Evolutionary conservation across 345 rosid genomes (phyloP).

Genomic region (Eucalyptus sp.): DNA sequence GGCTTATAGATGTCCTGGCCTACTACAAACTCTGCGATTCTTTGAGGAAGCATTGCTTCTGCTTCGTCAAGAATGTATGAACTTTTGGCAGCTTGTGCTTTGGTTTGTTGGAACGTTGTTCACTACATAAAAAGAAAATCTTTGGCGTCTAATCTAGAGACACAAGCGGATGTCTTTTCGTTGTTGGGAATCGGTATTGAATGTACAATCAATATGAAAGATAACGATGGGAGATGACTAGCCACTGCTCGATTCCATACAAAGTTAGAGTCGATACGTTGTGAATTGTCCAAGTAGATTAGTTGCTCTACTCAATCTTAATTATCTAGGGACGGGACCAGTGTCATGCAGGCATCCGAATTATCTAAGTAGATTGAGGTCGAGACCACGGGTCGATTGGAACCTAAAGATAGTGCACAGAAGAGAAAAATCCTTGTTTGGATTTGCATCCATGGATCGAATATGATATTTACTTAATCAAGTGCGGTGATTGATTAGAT

Average conservation of each 20-base stretch:
- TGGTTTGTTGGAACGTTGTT: neutral
- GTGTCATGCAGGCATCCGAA: neutral
- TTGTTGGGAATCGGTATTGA: neutral
- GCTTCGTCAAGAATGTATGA: neutral
- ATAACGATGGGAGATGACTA: neutral
- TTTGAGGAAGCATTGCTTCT: neutral
- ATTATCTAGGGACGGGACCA: neutral
- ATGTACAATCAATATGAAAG: neutral
- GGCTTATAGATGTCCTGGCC: neutral
- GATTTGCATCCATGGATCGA: neutral
- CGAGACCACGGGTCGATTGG: neutral
- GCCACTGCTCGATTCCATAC: neutral
- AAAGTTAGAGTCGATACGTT: neutral
- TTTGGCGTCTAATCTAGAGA: neutral
- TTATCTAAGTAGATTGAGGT: neutral
- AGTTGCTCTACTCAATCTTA: neutral
- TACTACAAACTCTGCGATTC: neutral
- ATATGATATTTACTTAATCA: neutral
- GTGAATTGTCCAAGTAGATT: neutral
- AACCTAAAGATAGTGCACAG: neutral
- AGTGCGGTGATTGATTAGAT: neutral
- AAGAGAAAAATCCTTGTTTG: neutral
- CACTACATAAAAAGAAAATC: neutral
- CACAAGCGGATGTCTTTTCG: neutral
- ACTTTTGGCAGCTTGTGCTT: neutral